phyloP scores from a whole-genome alignment of 2,329 filamentous ascomycete genomes.

The Didymella glomerata region DNA sequence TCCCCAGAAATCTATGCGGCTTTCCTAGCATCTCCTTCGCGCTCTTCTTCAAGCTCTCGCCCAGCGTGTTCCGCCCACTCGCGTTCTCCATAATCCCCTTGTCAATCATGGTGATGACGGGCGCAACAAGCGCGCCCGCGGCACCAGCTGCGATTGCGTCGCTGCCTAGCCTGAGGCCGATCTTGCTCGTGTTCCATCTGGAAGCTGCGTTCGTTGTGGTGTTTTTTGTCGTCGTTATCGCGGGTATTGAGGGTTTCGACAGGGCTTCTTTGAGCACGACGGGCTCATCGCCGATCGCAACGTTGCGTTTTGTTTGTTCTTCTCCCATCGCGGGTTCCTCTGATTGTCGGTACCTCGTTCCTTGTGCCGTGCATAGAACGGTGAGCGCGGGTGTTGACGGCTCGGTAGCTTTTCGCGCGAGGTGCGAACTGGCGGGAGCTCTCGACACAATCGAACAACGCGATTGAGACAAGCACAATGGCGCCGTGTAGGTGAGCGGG shows the following conservation, averaged over 20 bases:
- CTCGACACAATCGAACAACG: background rate
- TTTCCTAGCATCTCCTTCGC: conserved; percentile 64
- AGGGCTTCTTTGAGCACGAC: conserved; percentile 5
- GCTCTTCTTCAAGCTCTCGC: conserved; percentile 67
- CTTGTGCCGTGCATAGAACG: background rate
- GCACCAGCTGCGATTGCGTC: conserved; percentile 74
- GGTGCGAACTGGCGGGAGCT: background rate
- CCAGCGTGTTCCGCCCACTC: conserved; percentile 70
- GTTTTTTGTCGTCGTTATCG: background rate
- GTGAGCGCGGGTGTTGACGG: background rate
- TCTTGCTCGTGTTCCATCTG: conserved; percentile 82
- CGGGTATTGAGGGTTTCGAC: background rate
- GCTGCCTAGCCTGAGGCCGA: conserved; percentile 71
- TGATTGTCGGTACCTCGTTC: background rate
- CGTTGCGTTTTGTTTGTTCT: conserved; percentile 11
- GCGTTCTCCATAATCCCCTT: conserved; percentile 82
- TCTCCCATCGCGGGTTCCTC: conserved; percentile 37
- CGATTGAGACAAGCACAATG: background rate
- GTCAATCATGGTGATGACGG: conserved; percentile 87
- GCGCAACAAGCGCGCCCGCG: conserved; percentile 80
- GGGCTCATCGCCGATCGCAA: conserved; percentile 10
- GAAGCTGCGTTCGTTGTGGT: no score
- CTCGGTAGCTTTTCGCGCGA: background rate
- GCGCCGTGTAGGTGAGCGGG: background rate
- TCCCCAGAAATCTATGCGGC: conserved; percentile 69